Evolutionary conservation across 2,329 filamentous ascomycete species (phyloP), one percentile per base, ranked within the genome.

Genomic region (Xylariaceae sp.): DNA sequence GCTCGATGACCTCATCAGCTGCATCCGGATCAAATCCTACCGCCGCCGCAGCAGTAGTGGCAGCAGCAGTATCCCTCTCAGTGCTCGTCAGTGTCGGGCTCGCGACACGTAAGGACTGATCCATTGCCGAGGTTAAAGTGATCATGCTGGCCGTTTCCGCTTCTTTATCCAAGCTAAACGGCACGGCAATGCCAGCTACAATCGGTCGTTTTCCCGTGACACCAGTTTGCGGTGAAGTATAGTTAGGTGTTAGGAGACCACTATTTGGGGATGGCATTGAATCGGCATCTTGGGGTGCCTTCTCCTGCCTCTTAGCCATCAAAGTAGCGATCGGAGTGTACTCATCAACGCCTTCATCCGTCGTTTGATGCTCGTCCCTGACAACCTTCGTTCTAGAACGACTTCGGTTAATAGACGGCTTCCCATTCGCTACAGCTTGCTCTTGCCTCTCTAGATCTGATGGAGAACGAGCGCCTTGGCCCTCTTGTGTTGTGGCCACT

Each of bases 81-180:
- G 58, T 51, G 9, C 54, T 59, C 20, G 56, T 67, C 2, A 73
- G 71, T 43, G 64, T 60, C 18, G 69, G 68, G 6, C 67, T 69
- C 4, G 64, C 64, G 11, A 67, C 59, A 6, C 68, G 66, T 58
- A 69, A 71, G 4, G 64, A 66, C 10, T 66, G 69, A 4, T 72
- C 70, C 16, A 64, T 57, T 4, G 68, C 64, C 13, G 81, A 83
- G 29, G 77, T 74, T 16, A 91, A 71, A 0, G 88, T 91, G 46
- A 87, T 73, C 80, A 88, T 90, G 72, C 87, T 91, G 1, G 86
- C 86, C 15, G 84, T 88, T 3, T 83, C 81, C 2, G 81, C 81
- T 16, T 87, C 80, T 59, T 81, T 81, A 46, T 81, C 80, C 11
- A 92, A 69, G 51, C 82, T 88, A 65, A 92, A 92, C 0, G 89